Base-by-base conservation (phyloP, 495 filamentous ascomycete species). In the Schizothecium vesticola region DNA sequence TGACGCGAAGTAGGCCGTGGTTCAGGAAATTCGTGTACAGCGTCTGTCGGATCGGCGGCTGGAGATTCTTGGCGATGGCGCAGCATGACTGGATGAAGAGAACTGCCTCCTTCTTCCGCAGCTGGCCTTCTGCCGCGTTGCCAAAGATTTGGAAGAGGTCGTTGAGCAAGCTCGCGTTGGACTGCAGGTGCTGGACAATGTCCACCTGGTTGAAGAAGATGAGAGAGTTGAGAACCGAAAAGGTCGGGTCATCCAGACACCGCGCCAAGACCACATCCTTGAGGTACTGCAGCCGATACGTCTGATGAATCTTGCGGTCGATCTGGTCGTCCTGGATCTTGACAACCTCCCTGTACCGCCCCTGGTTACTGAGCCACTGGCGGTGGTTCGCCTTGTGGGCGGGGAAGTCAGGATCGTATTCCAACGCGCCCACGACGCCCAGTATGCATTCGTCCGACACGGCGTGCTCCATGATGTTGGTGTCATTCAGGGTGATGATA, bases 121-220 rank as follows among this genome's bases (percentile, higher is more conserved):
- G 87, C 23, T 82, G 80, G 56, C 91, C 86, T 59, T 83, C 81
- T 68, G 85, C 86, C 59, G 88, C 82, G 1, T 86, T 82, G 64
- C 86, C 84, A 75, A 99, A 97, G 72, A 98, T 92, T 55, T 84
- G 84, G 79, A 98, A 99, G n/a, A 98, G 82, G 70, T 98, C 91
- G 70, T 87, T 89, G 23, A 98, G 81, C 77, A 96, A 97, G 10
- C 79, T 78, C 11, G 80, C 83, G 72, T 94, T 96, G 19, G 82
- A 81, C 77, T 97, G 94, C 25, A 99, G 85, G 79, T 97, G 92
- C 72, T 92, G 90, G 59, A 98, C 90, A 74, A 99, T 97, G 74
- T 99, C 95, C 70, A 98, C 94, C 81, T 99, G 95, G 77, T 97
- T 93, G 85, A 94, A 99, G 82, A 97, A 99, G 67, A 99, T 99